These are phyloP conservation scores for Flagelloscypha sp. DNA, from an alignment of 768 basidiomycete species.

Conservation along the genomic window DNA sequence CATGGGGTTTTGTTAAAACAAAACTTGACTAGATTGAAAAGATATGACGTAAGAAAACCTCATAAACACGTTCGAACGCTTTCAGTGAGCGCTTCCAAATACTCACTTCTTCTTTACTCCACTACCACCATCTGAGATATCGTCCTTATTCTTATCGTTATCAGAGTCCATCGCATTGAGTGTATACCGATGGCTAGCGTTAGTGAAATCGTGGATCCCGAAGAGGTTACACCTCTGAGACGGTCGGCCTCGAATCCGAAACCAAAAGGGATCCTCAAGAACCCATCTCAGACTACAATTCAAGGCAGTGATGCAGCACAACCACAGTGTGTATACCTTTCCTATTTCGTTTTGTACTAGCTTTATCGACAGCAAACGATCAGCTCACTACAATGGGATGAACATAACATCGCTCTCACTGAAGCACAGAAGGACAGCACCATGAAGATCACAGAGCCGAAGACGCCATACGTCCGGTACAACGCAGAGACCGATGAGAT, in stretches of 20 bases:
- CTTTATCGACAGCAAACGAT: background rate
- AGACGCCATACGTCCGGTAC: slow-evolving; percentile 93
- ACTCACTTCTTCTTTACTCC: no score
- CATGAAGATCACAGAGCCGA: slow-evolving; percentile 98
- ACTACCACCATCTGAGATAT: no score
- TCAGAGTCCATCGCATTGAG: no score
- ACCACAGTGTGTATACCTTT: slow-evolving; percentile 5
- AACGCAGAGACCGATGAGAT: slow-evolving; percentile 79
- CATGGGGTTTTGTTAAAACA: no score
- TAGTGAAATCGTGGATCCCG: no score
- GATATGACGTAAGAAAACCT: no score
- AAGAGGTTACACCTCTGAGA: slow-evolving; percentile 39
- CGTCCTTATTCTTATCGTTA: no score
- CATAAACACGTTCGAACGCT: no score
- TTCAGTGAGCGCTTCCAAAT: no score
- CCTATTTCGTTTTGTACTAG: slow-evolving; percentile 5
- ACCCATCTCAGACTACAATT: slow-evolving; percentile 44
- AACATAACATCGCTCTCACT: slow-evolving; percentile 85
- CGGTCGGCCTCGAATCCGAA: slow-evolving; percentile 62
- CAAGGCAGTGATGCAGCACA: slow-evolving; percentile 40
- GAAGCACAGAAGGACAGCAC: slow-evolving; percentile 92
- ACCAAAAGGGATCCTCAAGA: slow-evolving; percentile 88
- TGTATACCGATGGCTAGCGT: no score
- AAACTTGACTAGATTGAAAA: no score
- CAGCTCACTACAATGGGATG: slow-evolving; percentile 87